Conservation (phyloP, 106 monocot genomes). For the Apostasia shenzhenica region DNA sequence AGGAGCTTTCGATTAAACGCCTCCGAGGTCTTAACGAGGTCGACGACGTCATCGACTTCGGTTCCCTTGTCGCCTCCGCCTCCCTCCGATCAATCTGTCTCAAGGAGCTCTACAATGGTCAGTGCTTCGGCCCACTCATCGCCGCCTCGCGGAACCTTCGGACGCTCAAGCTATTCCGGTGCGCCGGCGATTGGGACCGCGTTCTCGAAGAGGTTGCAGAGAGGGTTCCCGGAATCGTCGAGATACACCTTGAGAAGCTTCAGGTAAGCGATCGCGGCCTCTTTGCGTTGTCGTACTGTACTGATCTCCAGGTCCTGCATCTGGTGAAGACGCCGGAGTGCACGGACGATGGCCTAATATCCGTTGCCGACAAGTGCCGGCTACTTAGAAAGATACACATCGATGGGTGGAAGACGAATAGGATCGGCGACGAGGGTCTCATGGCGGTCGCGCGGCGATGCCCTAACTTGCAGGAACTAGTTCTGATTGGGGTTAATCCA, state of each 20-base stretch:
- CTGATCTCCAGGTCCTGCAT: slow-evolving; percentile 23
- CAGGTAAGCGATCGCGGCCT: slow-evolving; percentile 33
- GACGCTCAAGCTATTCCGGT: slow-evolving; percentile 33
- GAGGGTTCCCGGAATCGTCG: slow-evolving; percentile 9
- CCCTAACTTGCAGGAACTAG: slow-evolving; percentile 36
- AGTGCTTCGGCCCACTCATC: slow-evolving; percentile 28
- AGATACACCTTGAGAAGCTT: slow-evolving; percentile 38
- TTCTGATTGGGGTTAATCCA: slow-evolving; percentile 31
- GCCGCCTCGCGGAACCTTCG: slow-evolving; percentile 16
- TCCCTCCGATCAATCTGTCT: slow-evolving; percentile 26
- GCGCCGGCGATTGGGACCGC: slow-evolving; percentile 39
- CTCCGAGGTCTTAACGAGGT: slow-evolving; percentile 22
- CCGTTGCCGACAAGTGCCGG: slow-evolving; percentile 20
- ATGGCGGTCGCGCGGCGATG: slow-evolving; percentile 27
- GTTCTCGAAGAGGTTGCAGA: slow-evolving; percentile 18
- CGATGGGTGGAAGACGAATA: slow-evolving; percentile 34
- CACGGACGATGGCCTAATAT: slow-evolving; percentile 18
- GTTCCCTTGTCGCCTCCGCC: neutral
- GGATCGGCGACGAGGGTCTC: slow-evolving; percentile 37
- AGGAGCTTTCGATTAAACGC: slow-evolving; percentile 43
- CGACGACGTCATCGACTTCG: neutral
- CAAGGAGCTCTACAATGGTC: slow-evolving; percentile 39
- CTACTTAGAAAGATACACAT: slow-evolving; percentile 34
- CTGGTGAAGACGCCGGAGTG: slow-evolving; percentile 36
- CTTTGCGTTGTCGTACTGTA: slow-evolving; percentile 5